Evolutionary conservation across 2,329 filamentous ascomycete species (phyloP).

Genomic region (Arthroderma uncinatum): DNA sequence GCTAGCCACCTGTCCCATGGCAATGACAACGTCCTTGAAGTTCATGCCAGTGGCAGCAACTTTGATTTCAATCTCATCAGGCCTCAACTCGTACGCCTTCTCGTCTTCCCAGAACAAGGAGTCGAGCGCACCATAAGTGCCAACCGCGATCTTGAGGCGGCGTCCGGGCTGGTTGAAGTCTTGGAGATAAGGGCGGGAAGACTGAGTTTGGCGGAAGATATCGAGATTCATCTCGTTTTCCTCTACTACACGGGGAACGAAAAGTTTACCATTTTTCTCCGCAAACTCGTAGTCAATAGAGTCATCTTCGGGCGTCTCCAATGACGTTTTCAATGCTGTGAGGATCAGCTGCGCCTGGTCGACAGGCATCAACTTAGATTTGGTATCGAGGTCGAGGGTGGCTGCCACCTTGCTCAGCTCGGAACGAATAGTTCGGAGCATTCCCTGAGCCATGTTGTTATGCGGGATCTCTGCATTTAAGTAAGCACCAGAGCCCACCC

Average conservation of each 20-base stretch:
- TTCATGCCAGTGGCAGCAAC: conserved; percentile 17
- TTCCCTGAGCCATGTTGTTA: conserved; percentile 6
- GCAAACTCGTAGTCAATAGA: conserved; percentile 1
- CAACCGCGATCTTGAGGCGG: not conserved
- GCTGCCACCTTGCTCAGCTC: not conserved
- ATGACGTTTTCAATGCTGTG: not conserved
- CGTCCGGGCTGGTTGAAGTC: not conserved
- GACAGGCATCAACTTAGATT: not conserved
- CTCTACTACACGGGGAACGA: not conserved
- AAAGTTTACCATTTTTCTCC: not conserved
- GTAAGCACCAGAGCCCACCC: conserved; percentile 1
- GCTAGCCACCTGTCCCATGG: conserved; percentile 6
- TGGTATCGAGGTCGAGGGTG: not conserved
- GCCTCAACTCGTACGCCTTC: not conserved
- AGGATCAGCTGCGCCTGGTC: not conserved
- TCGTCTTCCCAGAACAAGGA: not conserved
- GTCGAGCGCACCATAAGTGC: not conserved
- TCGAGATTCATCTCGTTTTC: not conserved
- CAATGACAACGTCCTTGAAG: conserved; percentile 16
- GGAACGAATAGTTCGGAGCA: not conserved
- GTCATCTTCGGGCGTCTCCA: not conserved
- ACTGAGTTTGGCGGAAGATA: not conserved
- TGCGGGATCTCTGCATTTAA: not conserved
- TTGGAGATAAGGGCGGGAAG: not conserved
- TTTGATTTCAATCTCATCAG: conserved; percentile 20